Conservation (phyloP, 169 alveolate genomes). For the Miamiensis avidus region DNA sequence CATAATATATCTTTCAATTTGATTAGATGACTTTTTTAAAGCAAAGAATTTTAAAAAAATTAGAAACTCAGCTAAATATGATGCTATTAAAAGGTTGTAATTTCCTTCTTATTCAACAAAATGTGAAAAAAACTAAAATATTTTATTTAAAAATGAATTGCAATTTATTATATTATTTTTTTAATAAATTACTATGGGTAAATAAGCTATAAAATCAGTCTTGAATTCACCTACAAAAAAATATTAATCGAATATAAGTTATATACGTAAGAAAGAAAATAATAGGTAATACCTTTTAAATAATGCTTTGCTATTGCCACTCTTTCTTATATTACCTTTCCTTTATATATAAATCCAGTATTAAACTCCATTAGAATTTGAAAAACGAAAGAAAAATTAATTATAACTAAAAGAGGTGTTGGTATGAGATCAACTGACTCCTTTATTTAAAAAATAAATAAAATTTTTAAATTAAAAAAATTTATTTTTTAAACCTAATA, state of each 20-base stretch:
- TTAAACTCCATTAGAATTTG: not conserved
- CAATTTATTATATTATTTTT: too few species aligned
- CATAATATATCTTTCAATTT: not conserved
- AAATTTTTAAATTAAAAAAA: too few species aligned
- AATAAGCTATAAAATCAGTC: not conserved
- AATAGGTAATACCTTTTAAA: not conserved
- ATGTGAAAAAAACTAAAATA: not conserved
- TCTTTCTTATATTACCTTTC: not conserved
- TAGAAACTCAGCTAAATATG: not conserved
- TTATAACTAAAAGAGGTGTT: not conserved
- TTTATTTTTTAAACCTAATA: too few species aligned
- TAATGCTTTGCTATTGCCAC: not conserved
- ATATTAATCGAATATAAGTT: too few species aligned
- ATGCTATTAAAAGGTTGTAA: not conserved
- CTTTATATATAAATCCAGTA: not conserved
- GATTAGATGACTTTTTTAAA: not conserved
- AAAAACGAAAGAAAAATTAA: not conserved
- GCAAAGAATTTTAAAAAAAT: not conserved
- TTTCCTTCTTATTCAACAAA: not conserved
- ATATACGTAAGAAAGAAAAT: not conserved
- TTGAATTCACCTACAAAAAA: not conserved
- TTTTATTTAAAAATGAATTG: too few species aligned
- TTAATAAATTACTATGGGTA: not conserved
- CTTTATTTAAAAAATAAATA: not conserved
- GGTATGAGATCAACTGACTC: not conserved